Percentiles rank a stretch among this genome's conserved stretches.
Conservation (phyloP, 352 stramenopile genomes). For the Phytophthora cryptogea region DNA sequence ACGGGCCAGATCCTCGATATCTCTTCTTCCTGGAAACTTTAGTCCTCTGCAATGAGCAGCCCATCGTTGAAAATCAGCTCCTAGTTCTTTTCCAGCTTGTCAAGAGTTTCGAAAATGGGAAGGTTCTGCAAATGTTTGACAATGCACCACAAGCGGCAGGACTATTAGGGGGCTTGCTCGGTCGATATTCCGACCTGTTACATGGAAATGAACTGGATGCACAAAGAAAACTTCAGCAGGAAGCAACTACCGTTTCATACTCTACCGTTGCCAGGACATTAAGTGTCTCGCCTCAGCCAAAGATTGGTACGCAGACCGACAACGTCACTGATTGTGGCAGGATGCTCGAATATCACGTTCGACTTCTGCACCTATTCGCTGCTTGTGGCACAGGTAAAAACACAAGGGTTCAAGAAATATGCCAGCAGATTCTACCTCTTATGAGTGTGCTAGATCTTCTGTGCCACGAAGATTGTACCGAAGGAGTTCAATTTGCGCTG, state of each 20-base stretch:
- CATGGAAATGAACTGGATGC: conserved; percentile 2
- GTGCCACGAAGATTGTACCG: conserved; percentile 40
- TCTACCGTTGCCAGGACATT: neutral
- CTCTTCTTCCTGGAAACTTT: conserved; percentile 67
- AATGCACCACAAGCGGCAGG: conserved; percentile 32
- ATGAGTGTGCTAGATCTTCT: conserved; percentile 47
- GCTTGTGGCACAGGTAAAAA: conserved; percentile 67
- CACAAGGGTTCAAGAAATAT: conserved; percentile 65
- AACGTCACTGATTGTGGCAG: conserved; percentile 26
- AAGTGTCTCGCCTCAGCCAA: neutral
- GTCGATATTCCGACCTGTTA: conserved; percentile 19
- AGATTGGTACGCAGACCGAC: neutral
- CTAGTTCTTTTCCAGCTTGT: conserved; percentile 70
- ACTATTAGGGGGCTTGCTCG: conserved; percentile 42
- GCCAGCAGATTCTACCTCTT: conserved; percentile 65
- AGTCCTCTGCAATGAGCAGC: conserved; percentile 59
- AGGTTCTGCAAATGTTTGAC: conserved; percentile 63
- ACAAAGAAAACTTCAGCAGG: conserved; percentile 1
- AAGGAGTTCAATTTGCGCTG: conserved; percentile 54
- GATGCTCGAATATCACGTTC: conserved; percentile 58
- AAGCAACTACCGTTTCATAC: neutral
- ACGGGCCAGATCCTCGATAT: conserved; percentile 52
- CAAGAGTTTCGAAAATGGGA: conserved; percentile 59
- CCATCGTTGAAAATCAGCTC: conserved; percentile 67
- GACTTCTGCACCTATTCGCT: conserved; percentile 63